Evolutionary conservation across 306 rosid genomes (phyloP).

Genomic region (Senna siamea): DNA sequence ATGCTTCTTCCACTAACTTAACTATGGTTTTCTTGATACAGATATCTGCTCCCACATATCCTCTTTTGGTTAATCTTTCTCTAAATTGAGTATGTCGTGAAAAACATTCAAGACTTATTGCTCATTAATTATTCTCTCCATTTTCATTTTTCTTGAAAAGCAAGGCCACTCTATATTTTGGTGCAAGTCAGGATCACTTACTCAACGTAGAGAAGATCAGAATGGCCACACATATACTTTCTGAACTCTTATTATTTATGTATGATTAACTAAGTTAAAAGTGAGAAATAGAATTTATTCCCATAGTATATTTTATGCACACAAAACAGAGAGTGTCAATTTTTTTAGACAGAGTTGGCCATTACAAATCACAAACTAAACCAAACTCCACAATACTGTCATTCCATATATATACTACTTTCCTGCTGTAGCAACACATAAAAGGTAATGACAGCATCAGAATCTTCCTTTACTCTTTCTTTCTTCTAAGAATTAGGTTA

Average conservation of each 20-base stretch:
- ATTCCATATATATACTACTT: not conserved
- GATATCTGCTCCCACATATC: not conserved
- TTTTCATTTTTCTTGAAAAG: slow-evolving; percentile 31
- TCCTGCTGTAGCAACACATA: not conserved
- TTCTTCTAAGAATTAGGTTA: not conserved
- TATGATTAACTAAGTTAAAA: not conserved
- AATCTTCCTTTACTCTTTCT: not conserved
- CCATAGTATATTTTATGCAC: not conserved
- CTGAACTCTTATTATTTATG: not conserved
- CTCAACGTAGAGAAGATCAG: slow-evolving; percentile 1
- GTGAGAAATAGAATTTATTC: slow-evolving; percentile 28
- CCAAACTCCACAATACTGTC: not conserved
- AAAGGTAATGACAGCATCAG: not conserved
- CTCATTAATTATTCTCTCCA: slow-evolving; percentile 23
- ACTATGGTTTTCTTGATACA: slow-evolving; percentile 3
- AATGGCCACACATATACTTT: slow-evolving; percentile 19
- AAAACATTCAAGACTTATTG: not conserved
- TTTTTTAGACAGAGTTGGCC: not conserved
- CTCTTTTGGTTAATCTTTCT: slow-evolving; percentile 1
- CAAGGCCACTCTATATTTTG: slow-evolving; percentile 30
- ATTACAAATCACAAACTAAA: not conserved
- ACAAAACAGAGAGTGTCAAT: not conserved
- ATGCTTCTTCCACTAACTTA: slow-evolving; percentile 68
- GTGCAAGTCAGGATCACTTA: too few species aligned
- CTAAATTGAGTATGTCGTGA: not conserved